Evolutionary conservation across 208 protist species (phyloP), one percentile per base, ranked within the genome.

Genomic region (Trypanosoma mega): DNA sequence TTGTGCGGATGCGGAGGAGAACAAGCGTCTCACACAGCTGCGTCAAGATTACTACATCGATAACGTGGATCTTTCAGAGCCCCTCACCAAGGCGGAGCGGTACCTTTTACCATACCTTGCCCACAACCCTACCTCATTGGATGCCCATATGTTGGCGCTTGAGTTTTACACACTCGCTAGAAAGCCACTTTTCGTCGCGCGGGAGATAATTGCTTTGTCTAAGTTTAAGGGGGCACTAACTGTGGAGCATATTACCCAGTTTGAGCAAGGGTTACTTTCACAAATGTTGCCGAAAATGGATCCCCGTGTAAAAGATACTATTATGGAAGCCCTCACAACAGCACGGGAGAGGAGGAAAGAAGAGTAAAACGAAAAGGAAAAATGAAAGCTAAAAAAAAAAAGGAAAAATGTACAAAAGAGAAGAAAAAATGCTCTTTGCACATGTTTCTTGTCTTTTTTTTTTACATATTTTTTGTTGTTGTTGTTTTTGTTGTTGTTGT

Each of bases 41-140:
- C 63, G 58, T 30, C 54, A 74, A 23, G 80, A 90, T 31, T 89
- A 77, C 72, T 84, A 69, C 71, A 66, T 94, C 27, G 46, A 64
- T 8, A 59, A 87, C 14, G 49, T 94, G 8, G 85, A 92, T 57
- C 55, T 92, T 16, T 73, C 80, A 9, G 75, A 83, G 18, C 85
- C 88, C 41, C 76, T 94, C 47, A 59, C 61, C 12, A 91, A 94
- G 67, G 88, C 88, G 23, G 66, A 77, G 54, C 74, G 78, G 18
- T 94, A 94, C 77, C 61, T 94, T 39, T 45, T 46, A 18, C 60
- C 68, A 31, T 77, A 90, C 20, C 74, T 94, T 39, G 46, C 56
- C 18, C 58, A 90, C 68, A 78, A 80, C 57, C 53, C 29, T 7
- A 26, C 56, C 20, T 70, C 74, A 12, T 53, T 53, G 18, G 66